These are phyloP conservation scores for Pyrenula massariospora DNA, from an alignment of 495 filamentous ascomycete species.

Conservation along the genomic window DNA sequence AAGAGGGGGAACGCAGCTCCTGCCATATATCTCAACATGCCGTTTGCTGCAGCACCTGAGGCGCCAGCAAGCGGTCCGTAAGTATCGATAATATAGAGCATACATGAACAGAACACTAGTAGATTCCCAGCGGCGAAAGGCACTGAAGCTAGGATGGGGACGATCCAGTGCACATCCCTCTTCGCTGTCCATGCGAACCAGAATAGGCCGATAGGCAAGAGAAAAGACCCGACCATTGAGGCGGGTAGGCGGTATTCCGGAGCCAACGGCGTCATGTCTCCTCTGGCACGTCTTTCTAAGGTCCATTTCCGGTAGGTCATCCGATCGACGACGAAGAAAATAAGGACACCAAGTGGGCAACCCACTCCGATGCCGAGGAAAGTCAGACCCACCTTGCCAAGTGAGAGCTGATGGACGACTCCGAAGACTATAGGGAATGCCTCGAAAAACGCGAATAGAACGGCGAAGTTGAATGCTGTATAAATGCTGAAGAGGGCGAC, in stretches of 20 bases:
- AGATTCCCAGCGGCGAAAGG: constrained; percentile 44
- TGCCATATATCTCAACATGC: constrained; percentile 52
- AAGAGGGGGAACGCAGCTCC: constrained; percentile 74
- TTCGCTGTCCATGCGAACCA: constrained; percentile 55
- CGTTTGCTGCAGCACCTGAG: constrained; percentile 54
- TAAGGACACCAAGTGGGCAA: constrained; percentile 34
- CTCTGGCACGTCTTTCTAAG: constrained; percentile 9
- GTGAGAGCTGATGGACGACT: constrained; percentile 33
- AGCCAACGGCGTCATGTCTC: constrained; percentile 18
- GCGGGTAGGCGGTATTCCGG: constrained; percentile 50
- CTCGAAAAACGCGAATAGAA: constrained; percentile 56
- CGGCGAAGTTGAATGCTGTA: constrained; percentile 48
- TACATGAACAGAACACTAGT: constrained; percentile 55
- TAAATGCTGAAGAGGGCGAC: constrained; percentile 51
- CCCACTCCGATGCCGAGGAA: constrained; percentile 50
- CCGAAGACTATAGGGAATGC: constrained; percentile 45
- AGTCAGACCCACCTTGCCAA: constrained; percentile 40
- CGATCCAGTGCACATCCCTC: constrained; percentile 36
- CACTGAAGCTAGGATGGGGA: constrained; percentile 26
- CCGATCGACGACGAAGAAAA: constrained; percentile 31
- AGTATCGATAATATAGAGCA: constrained; percentile 64
- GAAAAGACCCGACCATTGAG: constrained; percentile 46
- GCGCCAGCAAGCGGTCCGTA: constrained; percentile 63
- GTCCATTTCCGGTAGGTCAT: constrained; percentile 23
- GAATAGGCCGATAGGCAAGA: constrained; percentile 46